These are phyloP conservation scores for Juncus inflexus DNA, from an alignment of 176 grass and related monocot genomes.

Conservation along the genomic window DNA sequence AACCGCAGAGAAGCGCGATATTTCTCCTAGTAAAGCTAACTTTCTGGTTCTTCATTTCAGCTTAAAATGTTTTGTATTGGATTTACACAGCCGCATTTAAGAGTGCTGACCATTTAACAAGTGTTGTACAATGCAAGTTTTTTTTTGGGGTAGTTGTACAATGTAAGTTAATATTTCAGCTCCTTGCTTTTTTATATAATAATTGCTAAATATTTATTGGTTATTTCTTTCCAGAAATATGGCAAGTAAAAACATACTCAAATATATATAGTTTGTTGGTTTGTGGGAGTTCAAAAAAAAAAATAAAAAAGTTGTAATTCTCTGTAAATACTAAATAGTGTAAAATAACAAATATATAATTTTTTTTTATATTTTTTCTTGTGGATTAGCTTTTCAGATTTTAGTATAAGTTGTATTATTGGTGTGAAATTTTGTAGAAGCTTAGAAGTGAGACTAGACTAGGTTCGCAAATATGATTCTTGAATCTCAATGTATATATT, in stretches of 20 bases:
- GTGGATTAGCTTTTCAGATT: conserved; percentile 7
- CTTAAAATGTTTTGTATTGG: conserved; percentile 7
- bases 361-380: background rate
- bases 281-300: background rate
- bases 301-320: background rate
- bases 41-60: conserved; percentile 11
- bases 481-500: background rate
- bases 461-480: conserved; percentile 14
- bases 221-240: conserved; percentile 9
- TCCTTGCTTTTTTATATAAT: background rate
- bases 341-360: no score
- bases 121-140: conserved; percentile 39
- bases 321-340: no score
- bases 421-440: conserved; percentile 23
- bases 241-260: conserved; percentile 17
- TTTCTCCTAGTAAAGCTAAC: no score
- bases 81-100: background rate
- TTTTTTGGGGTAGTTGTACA: no score
- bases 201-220: conserved; percentile 33
- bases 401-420: background rate
- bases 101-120: conserved; percentile 6
- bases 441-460: background rate
- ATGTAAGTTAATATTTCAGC: background rate
- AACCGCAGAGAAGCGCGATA: no score
- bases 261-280: conserved; percentile 16